A percentile compares a stretch with the other conserved stretches of the same genome.
phyloP scores from a whole-genome alignment of 345 rosid species.

The Syzygium aqueum region DNA sequence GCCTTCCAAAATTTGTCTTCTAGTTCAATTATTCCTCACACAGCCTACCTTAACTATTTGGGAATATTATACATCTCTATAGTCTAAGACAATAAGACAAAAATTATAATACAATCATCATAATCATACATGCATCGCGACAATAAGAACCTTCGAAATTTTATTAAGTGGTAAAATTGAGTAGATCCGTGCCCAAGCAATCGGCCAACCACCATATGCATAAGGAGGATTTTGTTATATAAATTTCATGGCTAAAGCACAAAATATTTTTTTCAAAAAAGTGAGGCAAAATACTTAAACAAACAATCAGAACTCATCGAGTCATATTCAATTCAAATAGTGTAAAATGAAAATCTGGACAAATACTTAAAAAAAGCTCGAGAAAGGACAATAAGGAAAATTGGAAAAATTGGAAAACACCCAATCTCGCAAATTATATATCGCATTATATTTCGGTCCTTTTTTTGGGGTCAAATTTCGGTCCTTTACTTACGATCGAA shows the following conservation, averaged over 20 bases:
- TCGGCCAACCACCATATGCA: background rate
- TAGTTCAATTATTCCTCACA: background rate
- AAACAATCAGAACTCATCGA: background rate
- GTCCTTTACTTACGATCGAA: background rate
- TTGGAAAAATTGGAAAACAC: background rate
- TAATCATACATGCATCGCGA: background rate
- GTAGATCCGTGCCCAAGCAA: background rate
- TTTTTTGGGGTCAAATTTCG: too few species aligned
- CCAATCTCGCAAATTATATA: background rate
- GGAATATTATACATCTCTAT: background rate
- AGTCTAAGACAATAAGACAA: background rate
- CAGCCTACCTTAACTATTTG: background rate
- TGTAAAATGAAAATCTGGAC: background rate
- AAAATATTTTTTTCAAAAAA: background rate
- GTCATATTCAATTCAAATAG: background rate
- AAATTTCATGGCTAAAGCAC: background rate
- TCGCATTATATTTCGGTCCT: background rate
- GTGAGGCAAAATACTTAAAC: background rate
- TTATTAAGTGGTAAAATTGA: background rate
- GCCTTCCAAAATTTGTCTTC: background rate
- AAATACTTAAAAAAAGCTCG: background rate
- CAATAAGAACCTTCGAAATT: background rate
- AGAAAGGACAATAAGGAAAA: background rate
- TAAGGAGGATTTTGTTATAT: background rate
- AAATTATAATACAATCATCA: background rate